A percentile compares a stretch with the other conserved stretches of the same genome.
Conservation (phyloP, 202 grass and related monocot genomes). For the Schoenoplectus tabernaemontani region DNA sequence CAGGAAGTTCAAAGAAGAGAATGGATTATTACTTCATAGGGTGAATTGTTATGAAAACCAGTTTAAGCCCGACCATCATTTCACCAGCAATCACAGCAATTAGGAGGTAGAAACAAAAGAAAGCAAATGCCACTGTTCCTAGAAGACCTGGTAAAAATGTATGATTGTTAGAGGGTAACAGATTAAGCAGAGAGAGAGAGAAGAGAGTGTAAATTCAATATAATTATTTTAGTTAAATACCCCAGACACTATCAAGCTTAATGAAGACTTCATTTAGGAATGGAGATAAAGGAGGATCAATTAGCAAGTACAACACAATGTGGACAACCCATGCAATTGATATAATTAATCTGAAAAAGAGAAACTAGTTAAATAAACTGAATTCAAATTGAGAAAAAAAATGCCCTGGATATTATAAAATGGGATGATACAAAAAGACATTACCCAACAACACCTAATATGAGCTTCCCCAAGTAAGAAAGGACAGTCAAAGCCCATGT, state of each 20-base stretch:
- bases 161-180: background rate
- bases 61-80: conserved; percentile 74
- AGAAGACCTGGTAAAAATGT: conserved; percentile 59
- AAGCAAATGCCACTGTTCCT: conserved; percentile 93
- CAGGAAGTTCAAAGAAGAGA: conserved; percentile 2
- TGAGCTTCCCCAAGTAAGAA: conserved; percentile 72
- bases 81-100: conserved; percentile 87
- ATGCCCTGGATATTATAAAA: background rate
- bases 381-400: background rate
- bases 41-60: conserved; percentile 86
- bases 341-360: conserved; percentile 62
- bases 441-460: conserved; percentile 83
- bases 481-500: conserved; percentile 89
- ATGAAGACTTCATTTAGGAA: conserved; percentile 98
- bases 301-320: conserved; percentile 91
- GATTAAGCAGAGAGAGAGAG: background rate
- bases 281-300: conserved; percentile 75
- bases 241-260: conserved; percentile 82
- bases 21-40: conserved; percentile 65
- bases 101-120: conserved; percentile 97
- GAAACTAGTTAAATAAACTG: background rate
- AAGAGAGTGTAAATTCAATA: background rate
- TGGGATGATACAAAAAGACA: conserved; percentile 14
- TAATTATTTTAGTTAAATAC: conserved; percentile 33
- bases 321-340: conserved; percentile 92